Conservation (phyloP, 805 yeast species). For the Blastobotrys peoriensis region DNA sequence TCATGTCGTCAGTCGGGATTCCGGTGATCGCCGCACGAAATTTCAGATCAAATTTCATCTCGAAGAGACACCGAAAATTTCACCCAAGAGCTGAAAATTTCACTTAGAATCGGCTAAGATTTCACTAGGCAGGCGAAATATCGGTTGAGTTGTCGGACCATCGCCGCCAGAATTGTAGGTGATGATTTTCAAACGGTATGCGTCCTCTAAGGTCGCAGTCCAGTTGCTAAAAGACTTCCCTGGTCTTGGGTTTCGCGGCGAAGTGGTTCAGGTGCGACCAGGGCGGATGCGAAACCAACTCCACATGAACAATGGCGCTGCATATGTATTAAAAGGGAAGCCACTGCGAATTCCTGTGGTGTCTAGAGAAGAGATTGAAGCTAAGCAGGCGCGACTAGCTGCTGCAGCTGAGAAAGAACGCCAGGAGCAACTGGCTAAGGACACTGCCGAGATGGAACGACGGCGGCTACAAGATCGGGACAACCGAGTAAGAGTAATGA, state of each 20-base stretch:
- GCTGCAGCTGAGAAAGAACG: neutral
- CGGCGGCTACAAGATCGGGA: no score
- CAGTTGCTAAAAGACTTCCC: constrained; percentile 69
- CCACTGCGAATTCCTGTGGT: constrained; percentile 23
- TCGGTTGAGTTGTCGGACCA: no score
- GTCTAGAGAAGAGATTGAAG: constrained; percentile 5
- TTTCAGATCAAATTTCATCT: no score
- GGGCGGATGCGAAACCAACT: constrained; percentile 76
- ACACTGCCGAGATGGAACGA: neutral
- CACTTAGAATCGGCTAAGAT: no score
- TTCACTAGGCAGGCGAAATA: no score
- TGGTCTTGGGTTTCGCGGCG: constrained; percentile 61
- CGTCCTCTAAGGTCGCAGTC: constrained; percentile 36
- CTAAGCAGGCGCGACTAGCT: neutral
- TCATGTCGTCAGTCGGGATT: no score
- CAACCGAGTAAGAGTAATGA: no score
- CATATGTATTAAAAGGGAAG: constrained; percentile 44
- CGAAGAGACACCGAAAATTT: no score
- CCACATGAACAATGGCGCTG: constrained; percentile 67
- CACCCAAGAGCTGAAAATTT: no score
- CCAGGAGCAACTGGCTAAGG: constrained; percentile 1
- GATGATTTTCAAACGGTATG: neutral
- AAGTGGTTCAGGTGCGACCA: constrained; percentile 68
- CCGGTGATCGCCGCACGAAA: no score
- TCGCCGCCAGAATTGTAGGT: no score